Conservation (phyloP, 2,329 filamentous ascomycete genomes). For the Trichoderma gracile region DNA sequence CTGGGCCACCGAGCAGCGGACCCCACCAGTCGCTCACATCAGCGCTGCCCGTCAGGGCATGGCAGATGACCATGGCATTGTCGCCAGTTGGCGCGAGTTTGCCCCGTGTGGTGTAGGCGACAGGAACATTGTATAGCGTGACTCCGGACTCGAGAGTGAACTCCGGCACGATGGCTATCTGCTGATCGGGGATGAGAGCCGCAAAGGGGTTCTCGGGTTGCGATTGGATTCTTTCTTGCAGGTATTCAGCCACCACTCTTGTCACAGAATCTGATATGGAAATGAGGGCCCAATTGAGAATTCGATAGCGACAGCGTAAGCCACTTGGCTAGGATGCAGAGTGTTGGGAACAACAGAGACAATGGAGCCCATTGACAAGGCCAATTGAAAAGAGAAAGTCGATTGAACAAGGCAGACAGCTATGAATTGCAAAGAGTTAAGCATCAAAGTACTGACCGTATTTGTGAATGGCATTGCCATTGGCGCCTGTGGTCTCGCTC, state of each 20-base stretch:
- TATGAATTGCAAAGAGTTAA: background rate
- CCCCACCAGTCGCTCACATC: conserved; percentile 91
- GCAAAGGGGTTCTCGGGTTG: conserved; percentile 94
- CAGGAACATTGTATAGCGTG: conserved; percentile 71
- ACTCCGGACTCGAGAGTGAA: conserved; percentile 94
- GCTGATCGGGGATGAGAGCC: conserved; percentile 81
- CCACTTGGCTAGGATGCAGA: background rate
- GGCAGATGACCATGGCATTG: conserved; percentile 76
- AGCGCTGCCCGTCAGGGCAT: conserved; percentile 81
- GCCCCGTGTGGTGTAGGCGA: conserved; percentile 68
- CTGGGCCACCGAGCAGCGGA: conserved; percentile 73
- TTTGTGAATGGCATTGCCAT: conserved; percentile 29
- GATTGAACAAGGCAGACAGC: too few relatives aligned
- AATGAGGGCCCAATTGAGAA: background rate
- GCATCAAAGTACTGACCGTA: conserved; percentile 37
- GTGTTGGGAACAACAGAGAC: background rate
- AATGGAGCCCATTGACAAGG: too few relatives aligned
- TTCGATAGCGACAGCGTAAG: background rate
- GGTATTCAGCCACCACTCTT: conserved; percentile 61
- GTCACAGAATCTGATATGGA: conserved; percentile 31
- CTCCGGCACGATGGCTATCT: conserved; percentile 80
- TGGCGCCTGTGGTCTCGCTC: conserved; percentile 30
- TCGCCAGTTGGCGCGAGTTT: conserved; percentile 58
- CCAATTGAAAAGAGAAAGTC: too few relatives aligned
- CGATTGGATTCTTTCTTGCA: conserved; percentile 62